phyloP scores from a whole-genome alignment of 1,284 basidiomycete species.

The Phenoliferia sp. region DNA sequence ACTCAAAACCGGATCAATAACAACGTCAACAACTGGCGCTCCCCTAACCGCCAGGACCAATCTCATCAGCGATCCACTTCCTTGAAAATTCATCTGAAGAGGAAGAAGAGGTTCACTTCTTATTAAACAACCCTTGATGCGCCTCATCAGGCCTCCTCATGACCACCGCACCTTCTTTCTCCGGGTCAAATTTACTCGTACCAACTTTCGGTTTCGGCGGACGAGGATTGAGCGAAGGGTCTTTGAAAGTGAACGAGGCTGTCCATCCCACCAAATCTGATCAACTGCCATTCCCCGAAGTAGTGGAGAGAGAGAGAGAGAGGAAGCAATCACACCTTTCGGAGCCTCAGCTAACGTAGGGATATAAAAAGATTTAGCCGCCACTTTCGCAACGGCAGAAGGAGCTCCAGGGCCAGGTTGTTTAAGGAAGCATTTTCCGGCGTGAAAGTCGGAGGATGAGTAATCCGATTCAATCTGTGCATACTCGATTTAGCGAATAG shows the following conservation, averaged over 20 bases:
- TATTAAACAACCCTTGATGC: slow-evolving; percentile 64
- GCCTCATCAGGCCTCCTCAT: slow-evolving; percentile 73
- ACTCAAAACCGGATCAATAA: slow-evolving; percentile 83
- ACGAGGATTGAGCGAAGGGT: not conserved
- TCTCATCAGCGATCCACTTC: not conserved
- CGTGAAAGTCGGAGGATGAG: slow-evolving; percentile 56
- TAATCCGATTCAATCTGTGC: slow-evolving; percentile 52
- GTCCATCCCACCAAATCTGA: not conserved
- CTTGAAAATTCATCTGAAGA: not conserved
- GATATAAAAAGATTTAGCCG: not conserved
- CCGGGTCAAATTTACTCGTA: slow-evolving; percentile 39
- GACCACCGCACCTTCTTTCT: slow-evolving; percentile 69
- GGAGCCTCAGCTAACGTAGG: not conserved
- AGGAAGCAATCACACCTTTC: not conserved
- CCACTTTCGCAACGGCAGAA: not conserved
- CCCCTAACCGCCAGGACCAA: slow-evolving; percentile 38
- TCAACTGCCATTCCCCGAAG: not conserved
- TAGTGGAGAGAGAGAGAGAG: not conserved
- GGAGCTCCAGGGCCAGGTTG: slow-evolving; percentile 25
- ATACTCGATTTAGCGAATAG: not conserved
- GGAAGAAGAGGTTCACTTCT: slow-evolving; percentile 52
- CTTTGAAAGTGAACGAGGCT: not conserved
- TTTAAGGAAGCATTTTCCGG: slow-evolving; percentile 58
- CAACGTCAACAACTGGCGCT: slow-evolving; percentile 66
- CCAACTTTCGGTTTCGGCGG: slow-evolving; percentile 2